Evolutionary conservation across 2,329 filamentous ascomycete genomes (phyloP).

Genomic region (Huntiella omanensis): DNA sequence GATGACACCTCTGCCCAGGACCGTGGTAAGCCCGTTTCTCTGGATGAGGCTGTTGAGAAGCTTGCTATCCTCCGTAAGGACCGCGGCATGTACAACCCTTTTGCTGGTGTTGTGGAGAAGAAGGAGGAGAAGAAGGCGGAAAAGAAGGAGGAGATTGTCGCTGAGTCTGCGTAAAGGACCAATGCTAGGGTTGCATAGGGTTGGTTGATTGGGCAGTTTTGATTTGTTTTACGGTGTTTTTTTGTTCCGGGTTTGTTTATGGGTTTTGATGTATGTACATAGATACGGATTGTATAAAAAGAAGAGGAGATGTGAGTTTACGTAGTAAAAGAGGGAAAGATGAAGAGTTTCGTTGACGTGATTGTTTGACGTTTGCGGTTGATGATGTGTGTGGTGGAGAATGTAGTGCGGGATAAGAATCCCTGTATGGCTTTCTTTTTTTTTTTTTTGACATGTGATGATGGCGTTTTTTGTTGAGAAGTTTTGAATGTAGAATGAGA

Average conservation of each 20-base stretch:
- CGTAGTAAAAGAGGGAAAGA: too few relatives aligned
- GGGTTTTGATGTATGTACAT: too few relatives aligned
- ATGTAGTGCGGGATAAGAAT: too few relatives aligned
- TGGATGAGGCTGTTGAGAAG: constrained; percentile 38
- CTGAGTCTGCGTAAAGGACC: neutral
- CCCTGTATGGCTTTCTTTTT: too few relatives aligned
- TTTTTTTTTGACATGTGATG: too few relatives aligned
- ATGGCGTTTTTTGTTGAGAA: too few relatives aligned
- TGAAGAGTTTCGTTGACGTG: too few relatives aligned
- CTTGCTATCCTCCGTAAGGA: constrained; percentile 32
- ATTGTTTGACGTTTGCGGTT: too few relatives aligned
- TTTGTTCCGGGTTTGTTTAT: neutral
- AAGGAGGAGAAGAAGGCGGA: constrained; percentile 7
- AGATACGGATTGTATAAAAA: too few relatives aligned
- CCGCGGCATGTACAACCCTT: constrained; percentile 13
- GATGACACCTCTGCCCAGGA: constrained; percentile 43
- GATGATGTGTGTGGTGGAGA: too few relatives aligned
- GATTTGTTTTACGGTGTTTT: neutral
- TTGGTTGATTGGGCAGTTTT: neutral
- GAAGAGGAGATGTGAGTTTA: too few relatives aligned
- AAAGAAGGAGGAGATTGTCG: constrained; percentile 4
- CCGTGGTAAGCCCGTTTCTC: constrained; percentile 37
- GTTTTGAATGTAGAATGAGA: too few relatives aligned
- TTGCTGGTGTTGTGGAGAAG: constrained; percentile 10
- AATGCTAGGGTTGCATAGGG: neutral